Base-by-base conservation (phyloP, 495 filamentous ascomycete species). In the Penicillium ucsense region DNA sequence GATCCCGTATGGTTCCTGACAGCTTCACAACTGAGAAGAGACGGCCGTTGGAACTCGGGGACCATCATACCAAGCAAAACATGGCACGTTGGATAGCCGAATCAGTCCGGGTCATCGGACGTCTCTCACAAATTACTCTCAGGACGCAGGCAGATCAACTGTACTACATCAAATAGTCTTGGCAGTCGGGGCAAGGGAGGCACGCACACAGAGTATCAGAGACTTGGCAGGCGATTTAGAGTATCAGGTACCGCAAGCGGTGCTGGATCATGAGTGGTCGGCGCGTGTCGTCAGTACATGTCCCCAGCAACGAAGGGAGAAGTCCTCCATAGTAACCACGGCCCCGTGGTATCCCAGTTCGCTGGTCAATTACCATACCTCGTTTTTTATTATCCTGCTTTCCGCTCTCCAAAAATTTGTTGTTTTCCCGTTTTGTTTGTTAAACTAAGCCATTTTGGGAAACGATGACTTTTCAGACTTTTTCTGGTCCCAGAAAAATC, bases 361-460 rank as follows among this genome's bases (percentile, higher is more conserved):
- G 31, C 40, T 27, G 11, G 4, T 8, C 40, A 11, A 9, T 20
- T 30, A 6, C 40, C 40, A 27, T 42, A 42, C 40, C 29, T 43
- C 40, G 28, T 43, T n/a, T 43, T 43, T 43, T 43, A 43, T 43
- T 43, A 11, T 33, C 33, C 12, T 43, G 20, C 9, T 34, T 27
- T 32, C 27, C 4, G 9, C 10, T n/a, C 30, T 4, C 20, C 30
- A 36, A 32, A 7, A 11, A 11, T 27, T 12, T 37, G 2, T 9
- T 6, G 38, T 32, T 46, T 46, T 46, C 8, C 9, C 6, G 8
- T 38, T 38, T 32, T 38, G 35, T 49, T 52, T 51, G 51, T 49
- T 43, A 43, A 32, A 51, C 53, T 45, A 39, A 20, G 20, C 43
- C 48, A 45, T 51, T 53, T 57, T 60, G 46, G 31, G 20, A 20